Percentiles rank a stretch among this genome's conserved stretches.
These are phyloP conservation scores for Telfairia occidentalis DNA, from an alignment of 331 rosid genomes.

Conservation along the genomic window DNA sequence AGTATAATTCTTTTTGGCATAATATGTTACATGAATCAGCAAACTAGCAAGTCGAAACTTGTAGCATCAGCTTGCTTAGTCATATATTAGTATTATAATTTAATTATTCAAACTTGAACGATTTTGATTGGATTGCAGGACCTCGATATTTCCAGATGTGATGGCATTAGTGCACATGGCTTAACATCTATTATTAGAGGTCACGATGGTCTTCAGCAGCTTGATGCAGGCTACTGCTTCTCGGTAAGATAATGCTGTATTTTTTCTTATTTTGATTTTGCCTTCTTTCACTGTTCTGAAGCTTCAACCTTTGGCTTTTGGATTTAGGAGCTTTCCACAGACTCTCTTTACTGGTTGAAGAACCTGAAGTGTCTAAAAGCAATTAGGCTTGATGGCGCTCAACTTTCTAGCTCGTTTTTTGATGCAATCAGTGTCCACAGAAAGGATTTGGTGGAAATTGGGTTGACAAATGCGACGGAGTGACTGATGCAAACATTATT, in stretches of 20 bases:
- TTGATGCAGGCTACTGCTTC: conserved; percentile 38
- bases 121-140: conserved; percentile 23
- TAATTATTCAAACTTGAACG: background rate
- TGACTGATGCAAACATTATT: conserved; percentile 38
- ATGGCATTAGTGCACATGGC: conserved; percentile 35
- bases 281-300: conserved; percentile 1
- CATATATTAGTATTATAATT: background rate
- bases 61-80: background rate
- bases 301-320: conserved; percentile 16
- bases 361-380: conserved; percentile 35
- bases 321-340: conserved; percentile 34
- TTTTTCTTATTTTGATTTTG: background rate
- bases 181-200: conserved; percentile 37
- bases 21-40: background rate
- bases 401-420: conserved; percentile 35
- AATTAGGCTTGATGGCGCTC: conserved; percentile 40
- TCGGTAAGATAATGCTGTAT: conserved; percentile 27
- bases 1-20: background rate
- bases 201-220: conserved; percentile 29
- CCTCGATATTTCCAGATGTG: conserved; percentile 55
- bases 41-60: background rate
- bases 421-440: conserved; percentile 29
- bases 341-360: conserved; percentile 30
- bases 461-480: conserved; percentile 60
- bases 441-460: conserved; percentile 48